Conservation (phyloP, 805 yeast genomes). For the Priceomyces medius region DNA sequence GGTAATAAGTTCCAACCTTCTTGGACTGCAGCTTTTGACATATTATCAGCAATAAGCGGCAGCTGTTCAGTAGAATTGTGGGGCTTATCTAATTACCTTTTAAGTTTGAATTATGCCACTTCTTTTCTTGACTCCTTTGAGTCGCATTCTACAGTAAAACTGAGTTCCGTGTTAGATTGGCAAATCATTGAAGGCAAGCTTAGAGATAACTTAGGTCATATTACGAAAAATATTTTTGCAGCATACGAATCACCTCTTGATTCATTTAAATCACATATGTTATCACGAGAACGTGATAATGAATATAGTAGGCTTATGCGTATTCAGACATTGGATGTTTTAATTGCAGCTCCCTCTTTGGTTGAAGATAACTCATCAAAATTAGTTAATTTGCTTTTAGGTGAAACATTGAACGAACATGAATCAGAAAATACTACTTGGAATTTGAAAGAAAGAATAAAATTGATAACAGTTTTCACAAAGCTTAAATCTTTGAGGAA, state of each 20-base stretch:
- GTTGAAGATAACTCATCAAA: conserved; percentile 64
- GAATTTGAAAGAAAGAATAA: conserved; percentile 53
- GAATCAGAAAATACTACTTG: conserved; percentile 21
- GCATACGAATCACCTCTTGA: conserved; percentile 31
- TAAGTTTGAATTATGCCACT: background rate
- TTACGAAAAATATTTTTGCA: conserved; percentile 18
- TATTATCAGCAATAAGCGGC: conserved; percentile 43
- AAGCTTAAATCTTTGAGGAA: conserved; percentile 62
- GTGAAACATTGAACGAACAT: conserved; percentile 24
- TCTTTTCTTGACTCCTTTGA: conserved; percentile 1
- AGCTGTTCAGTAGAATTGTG: conserved; percentile 49
- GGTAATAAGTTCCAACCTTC: conserved; percentile 78
- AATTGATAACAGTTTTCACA: conserved; percentile 60
- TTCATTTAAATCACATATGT: conserved; percentile 39
- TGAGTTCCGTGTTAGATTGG: conserved; percentile 30
- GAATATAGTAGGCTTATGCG: conserved; percentile 49
- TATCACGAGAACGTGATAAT: conserved; percentile 34
- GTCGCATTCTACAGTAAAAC: conserved; percentile 4
- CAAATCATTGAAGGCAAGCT: conserved; percentile 47
- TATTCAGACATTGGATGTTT: conserved; percentile 54
- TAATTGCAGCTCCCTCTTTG: conserved; percentile 57
- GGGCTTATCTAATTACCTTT: conserved; percentile 46
- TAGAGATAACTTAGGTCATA: conserved; percentile 34
- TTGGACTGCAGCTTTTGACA: conserved; percentile 74
- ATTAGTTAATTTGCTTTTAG: conserved; percentile 58